Conservation (phyloP, 352 stramenopile genomes). For the Phytopythium kandeliae region DNA sequence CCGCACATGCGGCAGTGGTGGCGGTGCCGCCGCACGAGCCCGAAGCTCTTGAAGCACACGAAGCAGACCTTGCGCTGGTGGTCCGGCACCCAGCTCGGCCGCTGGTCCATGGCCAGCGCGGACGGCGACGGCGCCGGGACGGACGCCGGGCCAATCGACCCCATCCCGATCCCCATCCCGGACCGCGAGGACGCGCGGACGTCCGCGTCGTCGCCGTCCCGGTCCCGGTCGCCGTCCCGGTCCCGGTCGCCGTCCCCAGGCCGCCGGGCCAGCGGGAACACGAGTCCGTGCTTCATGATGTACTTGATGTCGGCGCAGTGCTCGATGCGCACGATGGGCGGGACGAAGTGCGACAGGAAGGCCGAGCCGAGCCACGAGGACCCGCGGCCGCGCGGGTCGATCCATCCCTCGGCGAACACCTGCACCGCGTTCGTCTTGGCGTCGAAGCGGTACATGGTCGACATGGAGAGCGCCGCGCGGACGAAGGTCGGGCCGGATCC, state of each 20-base stretch:
- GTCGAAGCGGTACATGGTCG: conserved; percentile 63
- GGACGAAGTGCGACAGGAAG: conserved; percentile 60
- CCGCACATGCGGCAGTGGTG: conserved; percentile 79
- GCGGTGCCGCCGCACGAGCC: conserved; percentile 48
- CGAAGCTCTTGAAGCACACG: conserved; percentile 69
- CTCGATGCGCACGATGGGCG: conserved; percentile 53
- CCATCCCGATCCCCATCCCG: too few relatives aligned
- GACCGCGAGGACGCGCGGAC: conserved; percentile 3
- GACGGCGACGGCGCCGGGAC: conserved; percentile 4
- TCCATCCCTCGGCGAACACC: conserved; percentile 54
- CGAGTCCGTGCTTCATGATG: conserved; percentile 71
- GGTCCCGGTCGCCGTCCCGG: not conserved
- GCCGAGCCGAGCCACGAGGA: conserved; percentile 46
- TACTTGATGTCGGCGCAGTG: conserved; percentile 76
- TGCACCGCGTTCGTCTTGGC: conserved; percentile 44
- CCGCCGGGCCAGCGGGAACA: conserved; percentile 44
- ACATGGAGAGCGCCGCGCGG: conserved; percentile 44
- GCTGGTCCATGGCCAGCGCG: conserved; percentile 13
- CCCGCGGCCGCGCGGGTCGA: conserved; percentile 45
- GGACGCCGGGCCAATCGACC: not conserved
- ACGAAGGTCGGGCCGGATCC: conserved; percentile 21
- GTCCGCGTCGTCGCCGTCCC: not conserved
- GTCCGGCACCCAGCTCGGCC: conserved; percentile 55
- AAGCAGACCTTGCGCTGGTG: conserved; percentile 52
- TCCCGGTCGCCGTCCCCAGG: not conserved